Evolutionary conservation across 1,139 yeast genomes (phyloP), one percentile per base, ranked within the genome.

Genomic region (Candida sanyaensis): DNA sequence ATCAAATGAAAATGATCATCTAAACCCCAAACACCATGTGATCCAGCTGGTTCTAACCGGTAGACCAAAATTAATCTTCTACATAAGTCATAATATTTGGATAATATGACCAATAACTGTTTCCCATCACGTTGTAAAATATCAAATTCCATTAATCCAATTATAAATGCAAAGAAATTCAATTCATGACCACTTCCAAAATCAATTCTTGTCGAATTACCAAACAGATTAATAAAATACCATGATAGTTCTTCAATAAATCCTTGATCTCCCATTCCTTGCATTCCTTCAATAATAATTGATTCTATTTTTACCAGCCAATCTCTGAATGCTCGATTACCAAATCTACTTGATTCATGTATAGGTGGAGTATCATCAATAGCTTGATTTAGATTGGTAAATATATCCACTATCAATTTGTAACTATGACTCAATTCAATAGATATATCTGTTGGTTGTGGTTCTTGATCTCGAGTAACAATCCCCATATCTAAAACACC

Each of bases 161-260:
- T 90, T 7, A 91, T 52, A 60, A 89, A 91, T 1, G 97, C 96
- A 31, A 93, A 57, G 61, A 86, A 93, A 34, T 92, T 86, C 42
- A 93, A 69, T 61, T 93, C 99, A 66, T 93, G 99, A 6, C 99
- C 99, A 0, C 98, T 90, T 0, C 99, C 99, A 64, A 76, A 93
- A 61, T 93, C 99, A 46, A 93, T 69, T 43, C 99, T 71, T 44
- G 85, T 81, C 41, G 80, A 71, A 0, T 97, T 91, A 0, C 99
- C 99, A 66, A 93, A 90, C 0, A 92, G 65, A 41, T 84, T 84
- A 3, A 69, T 49, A 12, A 93, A 63, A 62, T 93, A 93, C 59
- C 83, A 81, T 29, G 63, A 60, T 3, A 84, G 60, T 62, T 92
- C 98, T n/a, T 49, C 43, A 3, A 65, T 36, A 31, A 52, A 49